Base-by-base conservation (phyloP, 768 basidiomycete species). In the Lactifluus echinatus region DNA sequence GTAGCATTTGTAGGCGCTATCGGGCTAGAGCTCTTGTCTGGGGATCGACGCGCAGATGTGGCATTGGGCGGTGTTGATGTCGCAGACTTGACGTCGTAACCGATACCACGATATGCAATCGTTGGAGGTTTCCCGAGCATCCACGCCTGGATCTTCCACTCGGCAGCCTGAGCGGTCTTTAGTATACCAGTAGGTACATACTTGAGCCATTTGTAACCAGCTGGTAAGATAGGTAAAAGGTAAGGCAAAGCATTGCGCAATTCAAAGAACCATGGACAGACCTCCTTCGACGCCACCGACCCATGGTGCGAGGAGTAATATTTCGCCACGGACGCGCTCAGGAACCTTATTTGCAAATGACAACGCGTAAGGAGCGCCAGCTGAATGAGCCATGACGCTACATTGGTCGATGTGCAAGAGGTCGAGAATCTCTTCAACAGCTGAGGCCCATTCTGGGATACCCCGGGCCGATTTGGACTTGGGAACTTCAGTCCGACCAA, bases 61-160 rank as follows among this genome's bases (percentile, higher is more conserved):
- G 45, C 8, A 17, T 63, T 58, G 8, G 65, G 54, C 14, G 62
- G 40, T 7, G 61, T 48, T 12, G 70, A 51, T 8, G 70, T 66
- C 8, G 50, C 31, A 21, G 59, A 33, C 17, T 46, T 57, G 33
- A 60, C 81, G 42, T 82, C 82, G 66, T 87, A 92, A 19, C 89
- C 92, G 66, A 96, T 93, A 29, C 90, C 92, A 64, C 89, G 80
- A 65, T 84, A 92, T 1, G 87, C 78, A 40, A 92, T 76, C 1
- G 85, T 84, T 10, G 93, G 94, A 17, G 92, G 90, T 66, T 97
- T 97, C 62, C 95, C 96, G 29, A 99, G 81, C 85, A 91, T 90
- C 90, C 94, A 98, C 0, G 90, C 89, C 66, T 96, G 93, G 44
- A 98, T 76, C 70, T 88, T 92, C 93, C 93, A 97, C 67, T 99